Percentiles rank a stretch among this genome's conserved stretches.
phyloP scores from a whole-genome alignment of 306 rosid species.

The Luffa aegyptiaca region DNA sequence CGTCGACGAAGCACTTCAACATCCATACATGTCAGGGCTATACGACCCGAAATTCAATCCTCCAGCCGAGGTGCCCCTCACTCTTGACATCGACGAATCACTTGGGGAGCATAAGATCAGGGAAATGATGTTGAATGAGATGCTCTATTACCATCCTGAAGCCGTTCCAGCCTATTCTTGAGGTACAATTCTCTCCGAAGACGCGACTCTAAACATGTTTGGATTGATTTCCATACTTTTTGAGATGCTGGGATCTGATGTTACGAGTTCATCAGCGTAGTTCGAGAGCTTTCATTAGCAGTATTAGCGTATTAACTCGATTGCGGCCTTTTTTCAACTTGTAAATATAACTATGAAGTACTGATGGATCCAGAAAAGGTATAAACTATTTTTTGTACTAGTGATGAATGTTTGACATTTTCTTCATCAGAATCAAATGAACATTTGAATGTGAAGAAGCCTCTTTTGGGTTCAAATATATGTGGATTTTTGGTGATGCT shows the following conservation, averaged over 20 bases:
- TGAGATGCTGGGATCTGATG: neutral
- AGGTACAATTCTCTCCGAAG: neutral
- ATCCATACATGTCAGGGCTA: slow-evolving; percentile 61
- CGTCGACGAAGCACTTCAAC: slow-evolving; percentile 67
- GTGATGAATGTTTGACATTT: neutral
- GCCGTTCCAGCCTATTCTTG: slow-evolving; percentile 26
- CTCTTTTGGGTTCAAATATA: neutral
- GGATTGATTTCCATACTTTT: neutral
- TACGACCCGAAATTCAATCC: slow-evolving; percentile 48
- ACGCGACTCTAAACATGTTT: neutral
- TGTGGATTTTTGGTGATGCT: neutral
- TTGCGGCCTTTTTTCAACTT: neutral
- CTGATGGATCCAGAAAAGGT: neutral
- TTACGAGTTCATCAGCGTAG: neutral
- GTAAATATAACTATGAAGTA: neutral
- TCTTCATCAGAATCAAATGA: neutral
- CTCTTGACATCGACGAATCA: slow-evolving; percentile 56
- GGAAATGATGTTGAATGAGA: slow-evolving; percentile 85
- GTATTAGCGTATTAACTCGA: neutral
- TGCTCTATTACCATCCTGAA: slow-evolving; percentile 70
- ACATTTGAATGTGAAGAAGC: neutral
- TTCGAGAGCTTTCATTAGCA: neutral
- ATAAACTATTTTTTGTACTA: neutral
- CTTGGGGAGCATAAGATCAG: slow-evolving; percentile 44
- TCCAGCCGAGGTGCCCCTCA: slow-evolving; percentile 46